Evolutionary conservation across 169 alveolate genomes (phyloP), one percentile per base, ranked within the genome.

Genomic region (Cyclospora cayetanensis): DNA sequence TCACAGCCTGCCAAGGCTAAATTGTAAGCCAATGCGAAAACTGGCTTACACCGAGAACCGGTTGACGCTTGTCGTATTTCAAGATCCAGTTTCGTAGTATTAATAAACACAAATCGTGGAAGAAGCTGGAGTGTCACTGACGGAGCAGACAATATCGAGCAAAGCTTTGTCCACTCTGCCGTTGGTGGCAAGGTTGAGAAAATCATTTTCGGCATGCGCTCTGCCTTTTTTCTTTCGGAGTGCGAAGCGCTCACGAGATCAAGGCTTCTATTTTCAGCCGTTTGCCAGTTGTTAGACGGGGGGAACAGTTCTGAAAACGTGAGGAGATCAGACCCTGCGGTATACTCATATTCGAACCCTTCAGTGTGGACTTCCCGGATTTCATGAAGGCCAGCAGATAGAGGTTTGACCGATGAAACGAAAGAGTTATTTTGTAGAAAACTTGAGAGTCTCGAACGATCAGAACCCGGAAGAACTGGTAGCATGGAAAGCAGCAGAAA

Each of bases 61-160:
- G 60, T 46, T 11, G 60, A 46, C 7, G 80, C 80, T 50, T 68
- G 80, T 2, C 80, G 80, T 25, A 68, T 68, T 37, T 68, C 80
- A 31, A 68, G 35, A 50, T 68, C 80, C 3, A 68, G 29, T 5
- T 68, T 20, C 15, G 35, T 31, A 7, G 80, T n/a, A 31, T 68
- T 68, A 25, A 68, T 68, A 25, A 68, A 68, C 20, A 68, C 50
- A 31, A 68, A 68, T 25, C 80, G 80, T 4, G 80, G 80, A 2
- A 68, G 43, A 25, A 29, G 18, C 50, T 68, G 80, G 43, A 68
- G 80, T 37, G 35, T 25, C 27, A 68, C 80, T 1, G 80, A 68
- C 29, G 43, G 43, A 7, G 80, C 80, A 2, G 80, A 1, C 80
- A 68, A 34, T 18, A 68, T 9, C 15, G 80, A 68, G 20, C 43